phyloP scores from a whole-genome alignment of 1,284 basidiomycete species.

The Boletus smithii region DNA sequence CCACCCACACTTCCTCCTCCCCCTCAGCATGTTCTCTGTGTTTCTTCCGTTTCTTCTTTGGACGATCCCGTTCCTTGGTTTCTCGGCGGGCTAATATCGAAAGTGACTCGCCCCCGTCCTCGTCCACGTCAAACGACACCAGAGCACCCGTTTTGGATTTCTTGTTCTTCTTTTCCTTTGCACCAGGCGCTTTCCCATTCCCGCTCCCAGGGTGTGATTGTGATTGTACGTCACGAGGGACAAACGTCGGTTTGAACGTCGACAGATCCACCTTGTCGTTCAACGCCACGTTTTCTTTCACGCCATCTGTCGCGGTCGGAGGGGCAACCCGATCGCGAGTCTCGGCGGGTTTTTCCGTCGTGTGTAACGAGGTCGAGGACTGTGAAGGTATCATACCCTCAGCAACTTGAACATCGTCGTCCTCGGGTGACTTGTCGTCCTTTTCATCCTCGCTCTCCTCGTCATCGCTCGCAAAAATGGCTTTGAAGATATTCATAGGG shows the following conservation, averaged over 20 bases:
- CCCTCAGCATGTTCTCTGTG: slow-evolving; percentile 36
- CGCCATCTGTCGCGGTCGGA: neutral
- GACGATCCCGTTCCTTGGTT: slow-evolving; percentile 42
- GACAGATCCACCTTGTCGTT: slow-evolving; percentile 48
- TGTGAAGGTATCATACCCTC: slow-evolving; percentile 5
- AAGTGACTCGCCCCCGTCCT: slow-evolving; percentile 45
- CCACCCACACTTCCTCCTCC: slow-evolving; percentile 36
- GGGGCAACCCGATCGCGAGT: neutral
- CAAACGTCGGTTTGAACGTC: slow-evolving; percentile 81
- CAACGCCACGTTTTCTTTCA: slow-evolving; percentile 12
- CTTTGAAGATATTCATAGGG: slow-evolving; percentile 91
- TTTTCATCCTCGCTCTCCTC: slow-evolving; percentile 72
- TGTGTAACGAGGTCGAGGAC: slow-evolving; percentile 2
- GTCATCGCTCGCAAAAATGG: slow-evolving; percentile 89
- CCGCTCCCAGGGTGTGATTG: slow-evolving; percentile 16
- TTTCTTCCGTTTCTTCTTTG: slow-evolving; percentile 47
- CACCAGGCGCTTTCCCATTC: slow-evolving; percentile 25
- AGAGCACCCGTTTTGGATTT: slow-evolving; percentile 40
- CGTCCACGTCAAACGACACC: slow-evolving; percentile 70
- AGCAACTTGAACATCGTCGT: slow-evolving; percentile 26
- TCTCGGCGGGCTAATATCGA: slow-evolving; percentile 27
- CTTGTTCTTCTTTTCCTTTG: slow-evolving; percentile 42
- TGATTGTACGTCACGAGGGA: slow-evolving; percentile 51
- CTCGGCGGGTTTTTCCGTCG: neutral
- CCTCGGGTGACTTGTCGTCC: slow-evolving; percentile 36